Percentiles rank a stretch among this genome's conserved stretches.
These are phyloP conservation scores for Dunaliella sp. DNA, from an alignment of 139 green algal genomes.

Conservation along the genomic window DNA sequence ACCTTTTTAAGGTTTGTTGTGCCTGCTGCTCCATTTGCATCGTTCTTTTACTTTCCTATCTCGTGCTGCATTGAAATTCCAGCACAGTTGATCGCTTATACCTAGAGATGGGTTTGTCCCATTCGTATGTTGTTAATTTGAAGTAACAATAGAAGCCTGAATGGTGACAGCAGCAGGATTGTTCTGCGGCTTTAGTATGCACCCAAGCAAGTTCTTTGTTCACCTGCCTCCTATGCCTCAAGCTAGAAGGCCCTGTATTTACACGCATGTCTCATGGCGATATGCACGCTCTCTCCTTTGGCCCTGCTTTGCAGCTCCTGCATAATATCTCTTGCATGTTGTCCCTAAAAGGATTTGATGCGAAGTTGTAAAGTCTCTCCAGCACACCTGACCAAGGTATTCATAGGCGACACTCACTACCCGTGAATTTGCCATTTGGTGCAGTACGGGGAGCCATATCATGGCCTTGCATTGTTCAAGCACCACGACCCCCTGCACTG, in stretches of 20 bases:
- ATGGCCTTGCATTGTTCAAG: conserved; percentile 80
- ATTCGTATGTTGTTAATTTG: not conserved
- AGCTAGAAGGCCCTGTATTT: too few species aligned
- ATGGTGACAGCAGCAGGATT: not conserved
- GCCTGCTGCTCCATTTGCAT: not conserved
- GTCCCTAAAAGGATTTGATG: too few species aligned
- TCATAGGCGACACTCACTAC: too few species aligned
- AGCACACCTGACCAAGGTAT: too few species aligned
- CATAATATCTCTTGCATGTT: too few species aligned
- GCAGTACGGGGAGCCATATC: conserved; percentile 61
- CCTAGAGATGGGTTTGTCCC: not conserved
- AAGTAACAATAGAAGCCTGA: not conserved
- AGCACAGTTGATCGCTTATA: not conserved
- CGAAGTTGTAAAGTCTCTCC: too few species aligned
- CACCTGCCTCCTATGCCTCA: too few species aligned
- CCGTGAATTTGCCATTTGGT: too few species aligned
- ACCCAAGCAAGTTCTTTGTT: too few species aligned
- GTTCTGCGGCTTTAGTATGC: not conserved
- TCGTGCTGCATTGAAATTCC: not conserved
- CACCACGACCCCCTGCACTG: conserved; percentile 81
- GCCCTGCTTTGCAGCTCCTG: too few species aligned
- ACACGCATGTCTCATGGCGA: too few species aligned
- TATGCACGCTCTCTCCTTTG: too few species aligned
- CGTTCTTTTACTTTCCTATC: not conserved
- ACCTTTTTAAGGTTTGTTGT: conserved; percentile 83